Percentiles rank a stretch among this genome's conserved stretches.
Evolutionary conservation across 1,284 basidiomycete species (phyloP).

Genomic region (Rhodotorula sp.): DNA sequence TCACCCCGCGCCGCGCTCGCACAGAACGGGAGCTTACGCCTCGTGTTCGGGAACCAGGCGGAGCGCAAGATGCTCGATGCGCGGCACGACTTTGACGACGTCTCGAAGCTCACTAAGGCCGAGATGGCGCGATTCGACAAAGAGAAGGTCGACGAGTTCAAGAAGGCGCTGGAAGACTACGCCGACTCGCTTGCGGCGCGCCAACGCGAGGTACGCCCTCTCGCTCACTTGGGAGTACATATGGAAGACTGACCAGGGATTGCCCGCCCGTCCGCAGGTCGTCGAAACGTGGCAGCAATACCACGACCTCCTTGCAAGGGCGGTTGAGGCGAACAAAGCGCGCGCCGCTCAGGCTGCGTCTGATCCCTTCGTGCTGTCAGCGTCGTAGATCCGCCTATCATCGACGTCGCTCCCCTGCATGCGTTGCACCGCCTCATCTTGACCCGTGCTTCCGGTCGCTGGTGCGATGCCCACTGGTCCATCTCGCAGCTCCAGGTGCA

Average conservation of each 20-base stretch:
- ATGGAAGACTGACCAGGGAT: no score
- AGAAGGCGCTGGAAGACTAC: constrained; percentile 71
- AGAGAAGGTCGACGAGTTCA: constrained; percentile 88
- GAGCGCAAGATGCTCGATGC: constrained; percentile 78
- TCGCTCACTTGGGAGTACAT: neutral
- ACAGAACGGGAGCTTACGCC: constrained; percentile 34
- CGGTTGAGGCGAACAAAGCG: constrained; percentile 22
- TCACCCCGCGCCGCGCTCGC: neutral
- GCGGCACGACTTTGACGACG: constrained; percentile 82
- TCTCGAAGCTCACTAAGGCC: constrained; percentile 80
- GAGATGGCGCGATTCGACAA: constrained; percentile 93
- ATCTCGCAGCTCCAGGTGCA: no score
- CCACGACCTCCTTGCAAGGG: constrained; percentile 25
- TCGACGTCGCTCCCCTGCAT: no score
- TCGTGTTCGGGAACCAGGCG: constrained; percentile 58
- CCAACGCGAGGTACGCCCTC: constrained; percentile 68
- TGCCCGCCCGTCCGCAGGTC: constrained; percentile 1
- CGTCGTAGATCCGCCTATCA: neutral
- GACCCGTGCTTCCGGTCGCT: no score
- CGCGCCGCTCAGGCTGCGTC: no score
- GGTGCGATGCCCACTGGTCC: no score
- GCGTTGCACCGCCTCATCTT: no score
- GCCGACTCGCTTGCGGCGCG: constrained; percentile 76
- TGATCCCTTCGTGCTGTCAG: no score
- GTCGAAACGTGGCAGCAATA: constrained; percentile 34